Base-by-base conservation (phyloP, 176 grass and related monocot genomes). In the Urochloa ruziziensis region DNA sequence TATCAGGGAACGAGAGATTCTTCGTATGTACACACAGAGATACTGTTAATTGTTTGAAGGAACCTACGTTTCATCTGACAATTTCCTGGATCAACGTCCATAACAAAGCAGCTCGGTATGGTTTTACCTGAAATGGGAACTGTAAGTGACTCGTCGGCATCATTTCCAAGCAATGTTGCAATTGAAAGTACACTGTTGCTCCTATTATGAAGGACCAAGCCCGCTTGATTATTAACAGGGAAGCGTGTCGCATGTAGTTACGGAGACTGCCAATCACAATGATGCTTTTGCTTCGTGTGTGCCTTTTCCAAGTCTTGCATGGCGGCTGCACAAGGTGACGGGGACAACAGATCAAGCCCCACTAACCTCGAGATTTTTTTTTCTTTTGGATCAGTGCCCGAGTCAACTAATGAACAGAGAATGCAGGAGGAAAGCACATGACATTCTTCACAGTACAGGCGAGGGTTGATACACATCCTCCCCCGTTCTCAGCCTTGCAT, bases 1-100 rank as follows among this genome's bases (percentile, higher is more conserved):
- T 78, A 71, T 59, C 23, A 43, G 39, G 53, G 60, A 62, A 67
- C 54, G 17, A 24, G 25, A 67, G 13, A 8, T 72, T 65, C 10
- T 33, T 17, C 47, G 66, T 67, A 62, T 86, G 59, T 86, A 29
- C 61, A 85, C 62, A 56, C 78, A 48, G 2, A 77, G 56, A 72
- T 78, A 59, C 36, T 9, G 27, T 48, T 74, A 46, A 89, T 74
- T 75, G 48, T 39, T 81, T 24, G 0, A 73, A 71, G n/a, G 8
- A 79, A 66, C 30, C 14, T 42, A 66, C 57, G 36, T 40, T 13
- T 34, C 49, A 3, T 42, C 24, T 62, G 73, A 62, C 17, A n/a
- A 12, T 19, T 71, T 57, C 2, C 12, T 33, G 56, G 11, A 30
- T 53, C 36, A 11, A 21, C 6, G 1, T 21, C 32, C 57, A 29